phyloP scores from a whole-genome alignment of 441 rosid genomes.

The Bocquillonia castaneifolia region DNA sequence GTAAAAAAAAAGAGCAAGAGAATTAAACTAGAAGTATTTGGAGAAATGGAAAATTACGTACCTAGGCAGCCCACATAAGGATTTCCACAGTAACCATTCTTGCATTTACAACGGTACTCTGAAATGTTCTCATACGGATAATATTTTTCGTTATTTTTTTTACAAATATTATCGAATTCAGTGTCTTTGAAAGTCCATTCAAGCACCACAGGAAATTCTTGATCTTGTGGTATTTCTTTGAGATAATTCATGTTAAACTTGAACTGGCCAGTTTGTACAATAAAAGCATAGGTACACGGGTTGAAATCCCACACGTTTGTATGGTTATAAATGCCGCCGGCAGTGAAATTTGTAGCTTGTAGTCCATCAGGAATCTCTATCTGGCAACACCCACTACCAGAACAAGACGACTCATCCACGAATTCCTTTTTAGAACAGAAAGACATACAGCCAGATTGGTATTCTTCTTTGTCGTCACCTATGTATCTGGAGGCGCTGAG shows the following conservation, averaged over 20 bases:
- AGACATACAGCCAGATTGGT: background rate
- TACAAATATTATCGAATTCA: background rate
- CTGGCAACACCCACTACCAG: slow-evolving; percentile 24
- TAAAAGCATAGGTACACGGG: background rate
- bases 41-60: background rate
- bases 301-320: background rate
- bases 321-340: background rate
- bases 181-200: background rate
- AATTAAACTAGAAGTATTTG: no score
- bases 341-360: accelerated
- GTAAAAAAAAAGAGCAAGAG: no score
- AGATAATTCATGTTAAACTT: background rate
- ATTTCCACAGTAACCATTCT: slow-evolving; percentile 26
- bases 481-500: background rate
- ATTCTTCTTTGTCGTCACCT: background rate
- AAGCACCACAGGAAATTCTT: background rate
- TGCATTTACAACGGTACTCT: slow-evolving; percentile 25
- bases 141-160: background rate
- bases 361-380: slow-evolving; percentile 15
- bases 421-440: background rate
- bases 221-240: background rate
- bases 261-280: background rate
- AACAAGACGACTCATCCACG: slow-evolving; percentile 7
- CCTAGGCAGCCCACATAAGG: slow-evolving; percentile 32
- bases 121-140: background rate